These are phyloP conservation scores for Gonapodya sp. DNA, from an alignment of 192 early-diverging fungal species.

Conservation along the genomic window DNA sequence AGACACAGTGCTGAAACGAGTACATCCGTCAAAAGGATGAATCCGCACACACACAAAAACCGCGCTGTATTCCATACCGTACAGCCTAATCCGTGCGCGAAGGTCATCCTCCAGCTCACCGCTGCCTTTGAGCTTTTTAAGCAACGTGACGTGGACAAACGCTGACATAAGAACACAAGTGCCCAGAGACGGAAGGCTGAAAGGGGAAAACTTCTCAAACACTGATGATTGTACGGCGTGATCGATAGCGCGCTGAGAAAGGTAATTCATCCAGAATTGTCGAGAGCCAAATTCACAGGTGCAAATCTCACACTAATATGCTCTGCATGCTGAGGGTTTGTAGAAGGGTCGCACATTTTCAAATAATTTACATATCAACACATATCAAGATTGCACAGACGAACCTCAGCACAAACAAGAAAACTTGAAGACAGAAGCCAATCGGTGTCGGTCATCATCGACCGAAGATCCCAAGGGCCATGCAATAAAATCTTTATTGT, in stretches of 20 bases:
- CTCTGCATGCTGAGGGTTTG: neutral
- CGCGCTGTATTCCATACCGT: neutral
- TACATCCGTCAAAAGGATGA: neutral
- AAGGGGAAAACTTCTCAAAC: neutral
- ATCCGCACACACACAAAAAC: neutral
- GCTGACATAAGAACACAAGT: neutral
- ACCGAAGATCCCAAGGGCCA: neutral
- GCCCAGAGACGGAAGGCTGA: neutral
- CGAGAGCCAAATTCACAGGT: neutral
- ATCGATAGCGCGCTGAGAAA: neutral
- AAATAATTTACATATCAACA: neutral
- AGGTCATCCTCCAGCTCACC: neutral
- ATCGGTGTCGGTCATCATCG: neutral
- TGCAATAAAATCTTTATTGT: neutral
- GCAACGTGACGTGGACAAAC: neutral
- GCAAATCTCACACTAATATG: neutral
- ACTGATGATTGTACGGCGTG: neutral
- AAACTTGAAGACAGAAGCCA: neutral
- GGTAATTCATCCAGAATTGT: neutral
- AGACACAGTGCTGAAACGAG: neutral
- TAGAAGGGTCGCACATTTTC: neutral
- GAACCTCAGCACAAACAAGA: neutral
- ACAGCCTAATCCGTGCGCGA: neutral
- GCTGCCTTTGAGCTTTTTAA: neutral
- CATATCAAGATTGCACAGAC: neutral